Evolutionary conservation across 345 rosid species (phyloP).

Genomic region (Acer saccharum): DNA sequence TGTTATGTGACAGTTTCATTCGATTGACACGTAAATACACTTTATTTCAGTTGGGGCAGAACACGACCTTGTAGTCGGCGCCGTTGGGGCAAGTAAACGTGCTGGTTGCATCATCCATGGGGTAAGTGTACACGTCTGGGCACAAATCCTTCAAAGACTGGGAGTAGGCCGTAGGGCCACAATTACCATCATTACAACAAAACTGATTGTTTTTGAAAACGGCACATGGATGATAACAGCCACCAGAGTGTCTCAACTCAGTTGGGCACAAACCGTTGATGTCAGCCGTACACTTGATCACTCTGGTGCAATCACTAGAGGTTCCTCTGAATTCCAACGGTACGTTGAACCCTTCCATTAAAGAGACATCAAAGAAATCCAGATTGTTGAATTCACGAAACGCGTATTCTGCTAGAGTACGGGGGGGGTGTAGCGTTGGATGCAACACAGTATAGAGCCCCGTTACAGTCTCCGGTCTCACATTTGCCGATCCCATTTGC

Average conservation of each 20-base stretch:
- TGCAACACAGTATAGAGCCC: not conserved
- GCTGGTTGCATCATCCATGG: no score
- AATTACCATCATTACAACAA: no score
- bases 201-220: no score
- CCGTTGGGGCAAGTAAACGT: no score
- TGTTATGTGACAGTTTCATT: no score
- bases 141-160: no score
- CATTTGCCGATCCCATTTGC: slow-evolving; percentile 2
- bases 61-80: no score
- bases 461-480: slow-evolving; percentile 23
- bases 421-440: no score
- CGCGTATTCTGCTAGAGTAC: slow-evolving; percentile 23
- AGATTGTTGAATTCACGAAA: not conserved
- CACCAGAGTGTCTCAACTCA: slow-evolving; percentile 12
- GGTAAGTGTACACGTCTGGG: no score
- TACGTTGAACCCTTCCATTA: slow-evolving; percentile 29
- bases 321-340: slow-evolving; percentile 27
- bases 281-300: not conserved
- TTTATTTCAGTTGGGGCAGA: no score
- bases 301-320: not conserved
- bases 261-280: not conserved
- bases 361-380: slow-evolving; percentile 19
- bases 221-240: not conserved
- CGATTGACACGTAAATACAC: no score
- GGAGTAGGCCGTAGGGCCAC: no score